Conservation (phyloP, 2,329 filamentous ascomycete genomes). For the Falciphora oryzae region DNA sequence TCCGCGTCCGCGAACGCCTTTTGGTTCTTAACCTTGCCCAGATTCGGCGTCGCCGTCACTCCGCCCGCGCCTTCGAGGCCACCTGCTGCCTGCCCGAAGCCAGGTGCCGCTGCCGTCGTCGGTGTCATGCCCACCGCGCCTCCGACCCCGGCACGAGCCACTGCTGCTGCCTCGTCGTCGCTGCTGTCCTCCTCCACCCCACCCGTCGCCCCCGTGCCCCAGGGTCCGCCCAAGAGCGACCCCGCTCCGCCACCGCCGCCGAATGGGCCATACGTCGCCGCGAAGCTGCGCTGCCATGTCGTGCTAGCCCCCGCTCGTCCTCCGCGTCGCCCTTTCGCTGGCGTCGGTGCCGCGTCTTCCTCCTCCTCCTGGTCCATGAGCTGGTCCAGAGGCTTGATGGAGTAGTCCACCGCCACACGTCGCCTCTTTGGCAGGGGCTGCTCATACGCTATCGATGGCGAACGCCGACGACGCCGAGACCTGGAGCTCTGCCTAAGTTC, state of each 20-base stretch:
- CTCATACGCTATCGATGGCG: constrained; percentile 55
- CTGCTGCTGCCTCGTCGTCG: constrained; percentile 70
- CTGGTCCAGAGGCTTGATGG: constrained; percentile 71
- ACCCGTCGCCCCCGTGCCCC: constrained; percentile 66
- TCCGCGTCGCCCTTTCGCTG: constrained; percentile 57
- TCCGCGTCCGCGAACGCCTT: constrained; percentile 91
- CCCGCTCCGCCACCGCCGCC: constrained; percentile 73
- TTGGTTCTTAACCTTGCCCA: constrained; percentile 90
- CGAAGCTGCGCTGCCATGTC: constrained; percentile 72
- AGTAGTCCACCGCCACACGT: constrained; percentile 70
- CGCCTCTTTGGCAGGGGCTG: constrained; percentile 43
- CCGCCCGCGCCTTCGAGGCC: constrained; percentile 35
- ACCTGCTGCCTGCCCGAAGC: constrained; percentile 21
- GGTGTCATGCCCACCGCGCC: constrained; percentile 60
- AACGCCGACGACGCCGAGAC: constrained; percentile 45
- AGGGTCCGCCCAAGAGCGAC: constrained; percentile 68
- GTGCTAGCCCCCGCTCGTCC: constrained; percentile 53
- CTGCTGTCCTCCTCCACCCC: constrained; percentile 93
- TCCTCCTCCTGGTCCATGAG: constrained; percentile 72
- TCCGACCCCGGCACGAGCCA: constrained; percentile 29
- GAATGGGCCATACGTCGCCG: constrained; percentile 89
- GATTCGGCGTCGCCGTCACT: constrained; percentile 59
- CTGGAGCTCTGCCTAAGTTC: constrained; percentile 53
- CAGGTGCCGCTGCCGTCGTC: constrained; percentile 35
- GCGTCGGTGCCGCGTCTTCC: constrained; percentile 60